These are phyloP conservation scores for Pilaira anomala DNA, from an alignment of 192 early-diverging fungal genomes.

Conservation along the genomic window DNA sequence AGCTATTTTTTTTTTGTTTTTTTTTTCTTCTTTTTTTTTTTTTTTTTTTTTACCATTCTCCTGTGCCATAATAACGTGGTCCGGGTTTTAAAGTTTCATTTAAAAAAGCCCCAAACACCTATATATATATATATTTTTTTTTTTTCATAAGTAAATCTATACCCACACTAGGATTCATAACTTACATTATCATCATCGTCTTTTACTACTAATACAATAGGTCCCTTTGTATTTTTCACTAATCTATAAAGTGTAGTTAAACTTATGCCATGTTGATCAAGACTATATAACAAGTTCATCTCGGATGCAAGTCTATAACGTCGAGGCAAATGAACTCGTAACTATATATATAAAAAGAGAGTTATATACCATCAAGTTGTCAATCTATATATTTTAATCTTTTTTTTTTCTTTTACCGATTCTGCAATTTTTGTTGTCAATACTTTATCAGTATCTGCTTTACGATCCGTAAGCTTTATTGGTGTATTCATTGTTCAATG, in stretches of 20 bases:
- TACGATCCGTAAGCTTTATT: conserved; percentile 39
- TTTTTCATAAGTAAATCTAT: background rate
- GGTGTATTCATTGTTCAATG: conserved; percentile 19
- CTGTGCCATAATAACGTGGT: conserved; percentile 74
- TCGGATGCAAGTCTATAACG: conserved; percentile 67
- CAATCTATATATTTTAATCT: background rate
- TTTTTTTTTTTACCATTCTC: conserved; percentile 60
- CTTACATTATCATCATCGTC: conserved; percentile 52
- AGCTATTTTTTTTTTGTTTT: background rate
- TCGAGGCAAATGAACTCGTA: conserved; percentile 57
- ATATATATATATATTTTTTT: background rate
- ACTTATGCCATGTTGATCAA: conserved; percentile 90
- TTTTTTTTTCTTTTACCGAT: conserved; percentile 34
- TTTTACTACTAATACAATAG: conserved; percentile 64
- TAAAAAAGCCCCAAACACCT: conserved; percentile 75
- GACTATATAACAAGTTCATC: conserved; percentile 84
- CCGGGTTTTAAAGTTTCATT: conserved; percentile 61
- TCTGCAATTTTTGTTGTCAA: conserved; percentile 43
- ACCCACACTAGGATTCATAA: background rate
- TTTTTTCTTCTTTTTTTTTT: background rate
- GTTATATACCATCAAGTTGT: too few species aligned
- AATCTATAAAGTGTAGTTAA: conserved; percentile 75
- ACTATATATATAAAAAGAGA: conserved; percentile 6
- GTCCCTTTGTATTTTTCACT: conserved; percentile 56
- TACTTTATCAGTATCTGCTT: conserved; percentile 44